phyloP scores from a whole-genome alignment of 306 rosid species.

The Acacia acuminata region DNA sequence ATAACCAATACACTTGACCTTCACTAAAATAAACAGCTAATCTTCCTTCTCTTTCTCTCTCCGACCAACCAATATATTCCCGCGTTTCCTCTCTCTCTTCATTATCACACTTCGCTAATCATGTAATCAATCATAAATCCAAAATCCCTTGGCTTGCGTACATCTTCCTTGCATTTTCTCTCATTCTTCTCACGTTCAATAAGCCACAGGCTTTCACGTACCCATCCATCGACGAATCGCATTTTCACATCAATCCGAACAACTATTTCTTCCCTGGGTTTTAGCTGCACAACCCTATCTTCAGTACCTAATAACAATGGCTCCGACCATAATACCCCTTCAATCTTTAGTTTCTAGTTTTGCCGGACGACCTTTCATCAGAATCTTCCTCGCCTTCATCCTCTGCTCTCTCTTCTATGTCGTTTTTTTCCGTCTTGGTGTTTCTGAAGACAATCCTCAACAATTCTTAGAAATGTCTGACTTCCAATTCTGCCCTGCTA shows the following conservation, averaged over 20 bases:
- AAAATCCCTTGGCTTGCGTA: background rate
- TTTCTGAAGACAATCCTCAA: background rate
- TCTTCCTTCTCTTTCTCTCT: background rate
- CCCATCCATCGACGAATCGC: background rate
- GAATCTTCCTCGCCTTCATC: conserved; percentile 14
- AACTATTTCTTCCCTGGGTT: background rate
- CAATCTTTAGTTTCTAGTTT: background rate
- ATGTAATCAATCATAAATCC: background rate
- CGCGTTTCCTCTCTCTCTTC: background rate
- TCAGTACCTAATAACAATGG: conserved; percentile 6
- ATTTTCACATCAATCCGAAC: background rate
- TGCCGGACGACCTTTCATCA: background rate
- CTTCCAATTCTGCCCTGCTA: conserved; percentile 38
- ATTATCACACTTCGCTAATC: background rate
- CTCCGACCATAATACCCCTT: background rate
- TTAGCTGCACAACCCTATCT: background rate
- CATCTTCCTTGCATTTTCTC: background rate
- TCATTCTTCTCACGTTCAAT: background rate
- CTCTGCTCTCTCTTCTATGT: conserved; percentile 28
- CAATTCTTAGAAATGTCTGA: background rate
- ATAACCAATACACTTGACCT: background rate
- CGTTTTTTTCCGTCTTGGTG: background rate
- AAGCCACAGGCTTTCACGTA: background rate
- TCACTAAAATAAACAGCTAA: background rate
- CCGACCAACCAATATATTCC: background rate